phyloP scores from a whole-genome alignment of 2,329 filamentous ascomycete species.

The Sporothrix globosa region DNA sequence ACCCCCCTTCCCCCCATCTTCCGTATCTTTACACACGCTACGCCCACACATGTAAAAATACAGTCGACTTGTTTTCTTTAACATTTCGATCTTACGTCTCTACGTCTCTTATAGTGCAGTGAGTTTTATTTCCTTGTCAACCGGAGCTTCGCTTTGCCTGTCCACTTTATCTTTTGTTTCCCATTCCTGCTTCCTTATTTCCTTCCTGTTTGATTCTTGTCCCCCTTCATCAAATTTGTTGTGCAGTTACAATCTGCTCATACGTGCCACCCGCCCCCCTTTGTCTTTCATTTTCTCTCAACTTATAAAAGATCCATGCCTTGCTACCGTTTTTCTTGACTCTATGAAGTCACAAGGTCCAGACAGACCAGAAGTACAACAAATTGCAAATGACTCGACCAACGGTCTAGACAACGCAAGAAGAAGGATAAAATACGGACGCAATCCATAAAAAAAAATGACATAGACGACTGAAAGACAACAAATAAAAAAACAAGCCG shows the following conservation, averaged over 20 bases:
- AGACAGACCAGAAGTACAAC: background rate
- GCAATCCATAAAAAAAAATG: background rate
- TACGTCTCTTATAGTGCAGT: background rate
- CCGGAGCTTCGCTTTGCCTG: background rate
- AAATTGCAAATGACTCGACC: background rate
- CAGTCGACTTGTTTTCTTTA: conserved; percentile 14
- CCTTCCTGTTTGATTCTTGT: background rate
- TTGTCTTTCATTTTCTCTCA: background rate
- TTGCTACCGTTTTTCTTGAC: background rate
- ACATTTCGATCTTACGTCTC: conserved; percentile 1
- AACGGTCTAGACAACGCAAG: conserved; percentile 11
- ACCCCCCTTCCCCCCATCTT: background rate
- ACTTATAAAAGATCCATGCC: background rate
- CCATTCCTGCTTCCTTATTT: background rate
- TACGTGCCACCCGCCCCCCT: conserved; percentile 2
- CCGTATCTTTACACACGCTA: background rate
- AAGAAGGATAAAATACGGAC: background rate
- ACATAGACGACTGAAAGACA: background rate
- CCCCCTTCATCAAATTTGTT: background rate
- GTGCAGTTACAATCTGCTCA: background rate
- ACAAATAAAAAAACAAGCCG: background rate
- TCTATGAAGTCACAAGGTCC: conserved; percentile 12
- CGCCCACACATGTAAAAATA: background rate
- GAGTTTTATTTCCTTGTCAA: background rate
- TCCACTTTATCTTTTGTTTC: background rate